Percentiles rank a stretch among this genome's conserved stretches.
Evolutionary conservation across 306 rosid species (phyloP).

Genomic region (Trifolium repens): DNA sequence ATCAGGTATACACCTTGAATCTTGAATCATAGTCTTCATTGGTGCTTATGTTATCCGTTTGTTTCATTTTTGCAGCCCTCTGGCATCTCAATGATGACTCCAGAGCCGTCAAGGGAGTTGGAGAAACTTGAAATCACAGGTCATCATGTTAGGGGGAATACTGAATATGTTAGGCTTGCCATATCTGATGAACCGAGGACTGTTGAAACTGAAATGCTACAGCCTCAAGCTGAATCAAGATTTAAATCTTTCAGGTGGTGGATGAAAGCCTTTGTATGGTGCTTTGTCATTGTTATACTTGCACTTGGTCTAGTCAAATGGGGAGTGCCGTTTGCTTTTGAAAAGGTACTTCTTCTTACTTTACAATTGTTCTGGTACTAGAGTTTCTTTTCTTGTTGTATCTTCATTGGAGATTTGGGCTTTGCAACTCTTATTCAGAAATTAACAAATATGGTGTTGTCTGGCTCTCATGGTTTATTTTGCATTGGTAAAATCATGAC

Average conservation of each 20-base stretch:
- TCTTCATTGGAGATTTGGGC: conserved; percentile 21
- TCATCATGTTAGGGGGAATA: conserved; percentile 62
- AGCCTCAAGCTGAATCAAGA: conserved; percentile 62
- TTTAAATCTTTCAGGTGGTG: conserved; percentile 65
- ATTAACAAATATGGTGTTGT: conserved; percentile 7
- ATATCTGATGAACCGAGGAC: conserved; percentile 66
- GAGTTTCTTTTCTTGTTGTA: conserved; percentile 34
- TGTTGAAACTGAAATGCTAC: conserved; percentile 58
- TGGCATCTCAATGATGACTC: conserved; percentile 56
- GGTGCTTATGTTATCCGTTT: conserved; percentile 36
- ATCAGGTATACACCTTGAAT: conserved; percentile 19
- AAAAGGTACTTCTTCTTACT: conserved; percentile 65
- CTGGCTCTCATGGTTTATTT: conserved; percentile 4
- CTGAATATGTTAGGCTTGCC: conserved; percentile 85
- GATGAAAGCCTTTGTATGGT: conserved; percentile 64
- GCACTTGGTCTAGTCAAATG: conserved; percentile 63
- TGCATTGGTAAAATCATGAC: conserved; percentile 20
- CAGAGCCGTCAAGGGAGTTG: conserved; percentile 57
- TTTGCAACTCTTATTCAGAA: conserved; percentile 33
- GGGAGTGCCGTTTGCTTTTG: conserved; percentile 85
- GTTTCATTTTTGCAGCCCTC: conserved; percentile 37
- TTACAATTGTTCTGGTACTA: conserved; percentile 4
- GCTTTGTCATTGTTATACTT: conserved; percentile 52
- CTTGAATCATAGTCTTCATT: conserved; percentile 14
- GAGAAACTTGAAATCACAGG: conserved; percentile 55